Evolutionary conservation across 1,284 basidiomycete genomes (phyloP).

Genomic region (Ceratobasidium papillatum): DNA sequence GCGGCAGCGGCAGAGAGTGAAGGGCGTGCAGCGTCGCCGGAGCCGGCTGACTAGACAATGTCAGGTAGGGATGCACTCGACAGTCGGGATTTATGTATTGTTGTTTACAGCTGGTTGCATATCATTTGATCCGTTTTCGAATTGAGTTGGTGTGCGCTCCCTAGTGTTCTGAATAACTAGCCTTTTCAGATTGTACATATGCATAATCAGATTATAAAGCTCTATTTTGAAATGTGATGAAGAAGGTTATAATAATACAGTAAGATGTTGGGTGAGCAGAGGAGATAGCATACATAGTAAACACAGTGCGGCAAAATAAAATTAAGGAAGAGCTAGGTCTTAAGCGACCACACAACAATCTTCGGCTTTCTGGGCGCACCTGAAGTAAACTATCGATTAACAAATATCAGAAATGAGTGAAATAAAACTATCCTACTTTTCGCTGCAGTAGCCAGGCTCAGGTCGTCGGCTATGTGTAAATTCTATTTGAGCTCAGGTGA

Average conservation of each 20-base stretch:
- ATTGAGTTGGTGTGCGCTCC: no score
- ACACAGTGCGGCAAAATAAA: background rate
- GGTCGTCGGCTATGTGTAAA: conserved; percentile 13
- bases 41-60: background rate
- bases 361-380: background rate
- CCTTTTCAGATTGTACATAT: no score
- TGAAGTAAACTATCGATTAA: background rate
- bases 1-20: background rate
- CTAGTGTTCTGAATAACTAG: no score
- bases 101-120: background rate
- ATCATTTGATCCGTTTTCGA: no score
- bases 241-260: background rate
- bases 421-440: conserved; percentile 16
- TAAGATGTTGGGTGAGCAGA: background rate
- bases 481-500: background rate
- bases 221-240: no score
- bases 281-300: background rate
- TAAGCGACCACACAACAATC: conserved; percentile 13
- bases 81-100: background rate
- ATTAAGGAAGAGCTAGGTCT: background rate
- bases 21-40: background rate
- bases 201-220: no score
- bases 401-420: background rate
- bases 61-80: background rate
- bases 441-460: conserved; percentile 27